A percentile compares a stretch with the other conserved stretches of the same genome.
Conservation (phyloP, 108 stramenopile genomes). For the Nitzschia sp. region DNA sequence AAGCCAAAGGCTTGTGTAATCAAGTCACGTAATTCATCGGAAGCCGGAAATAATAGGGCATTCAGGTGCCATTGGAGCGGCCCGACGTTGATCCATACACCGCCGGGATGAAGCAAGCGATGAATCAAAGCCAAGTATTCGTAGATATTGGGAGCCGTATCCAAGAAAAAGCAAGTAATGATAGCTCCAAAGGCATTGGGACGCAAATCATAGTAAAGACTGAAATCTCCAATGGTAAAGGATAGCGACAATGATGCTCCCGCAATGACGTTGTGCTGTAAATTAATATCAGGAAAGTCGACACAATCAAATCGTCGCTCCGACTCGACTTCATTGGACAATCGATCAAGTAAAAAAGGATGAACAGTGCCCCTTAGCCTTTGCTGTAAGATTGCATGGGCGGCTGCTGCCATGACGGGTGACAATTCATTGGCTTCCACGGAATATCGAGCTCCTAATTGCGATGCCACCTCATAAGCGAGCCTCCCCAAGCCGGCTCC, state of each 20-base stretch:
- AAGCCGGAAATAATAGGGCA: slow-evolving; percentile 61
- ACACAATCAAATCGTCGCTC: slow-evolving; percentile 56
- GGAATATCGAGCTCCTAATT: slow-evolving; percentile 32
- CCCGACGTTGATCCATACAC: slow-evolving; percentile 84
- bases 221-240: slow-evolving; percentile 82
- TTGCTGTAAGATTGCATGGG: slow-evolving; percentile 48
- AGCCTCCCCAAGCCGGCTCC: slow-evolving; percentile 83
- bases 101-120: slow-evolving; percentile 40
- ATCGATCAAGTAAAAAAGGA: slow-evolving; percentile 66
- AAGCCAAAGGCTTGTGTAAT: slow-evolving; percentile 63
- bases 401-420: slow-evolving; percentile 73
- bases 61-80: slow-evolving; percentile 88
- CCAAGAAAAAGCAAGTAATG: slow-evolving; percentile 83
- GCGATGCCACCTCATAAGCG: slow-evolving; percentile 60
- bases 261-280: background rate
- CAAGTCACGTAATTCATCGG: slow-evolving; percentile 66
- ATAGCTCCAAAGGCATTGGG: slow-evolving; percentile 51
- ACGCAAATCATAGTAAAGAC: slow-evolving; percentile 38
- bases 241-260: slow-evolving; percentile 44
- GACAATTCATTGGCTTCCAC: slow-evolving; percentile 86
- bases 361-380: slow-evolving; percentile 31
- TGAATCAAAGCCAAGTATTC: slow-evolving; percentile 64
- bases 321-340: slow-evolving; percentile 79
- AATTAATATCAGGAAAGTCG: slow-evolving; percentile 46
- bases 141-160: slow-evolving; percentile 83